Conservation (phyloP, 176 grass and related monocot genomes). For the Triticum timopheevii region DNA sequence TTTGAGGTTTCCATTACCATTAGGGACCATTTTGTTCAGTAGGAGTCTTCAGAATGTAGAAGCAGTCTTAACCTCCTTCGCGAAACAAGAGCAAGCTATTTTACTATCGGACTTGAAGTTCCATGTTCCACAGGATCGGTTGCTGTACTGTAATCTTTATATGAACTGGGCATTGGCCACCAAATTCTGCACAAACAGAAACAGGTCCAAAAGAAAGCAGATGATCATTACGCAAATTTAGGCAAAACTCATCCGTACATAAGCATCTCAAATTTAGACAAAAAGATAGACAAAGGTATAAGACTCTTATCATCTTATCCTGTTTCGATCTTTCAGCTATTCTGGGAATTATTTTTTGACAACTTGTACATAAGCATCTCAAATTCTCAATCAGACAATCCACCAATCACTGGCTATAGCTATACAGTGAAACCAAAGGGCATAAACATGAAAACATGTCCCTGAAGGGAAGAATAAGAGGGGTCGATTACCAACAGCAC, state of each 20-base stretch:
- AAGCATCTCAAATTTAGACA: background rate
- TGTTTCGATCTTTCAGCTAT: background rate
- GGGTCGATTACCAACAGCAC: background rate
- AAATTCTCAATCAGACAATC: background rate
- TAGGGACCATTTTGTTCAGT: slow-evolving; percentile 54
- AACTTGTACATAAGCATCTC: background rate
- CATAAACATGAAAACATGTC: background rate
- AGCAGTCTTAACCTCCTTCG: background rate
- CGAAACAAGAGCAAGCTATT: background rate
- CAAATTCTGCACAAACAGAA: slow-evolving; percentile 35
- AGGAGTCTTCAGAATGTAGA: slow-evolving; percentile 3
- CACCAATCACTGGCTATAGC: background rate
- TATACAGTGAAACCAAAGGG: background rate
- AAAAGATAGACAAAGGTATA: background rate
- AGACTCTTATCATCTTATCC: background rate
- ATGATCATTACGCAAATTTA: background rate
- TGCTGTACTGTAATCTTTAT: background rate
- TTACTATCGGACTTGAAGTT: background rate
- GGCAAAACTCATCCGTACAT: background rate
- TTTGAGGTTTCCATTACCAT: slow-evolving; percentile 53
- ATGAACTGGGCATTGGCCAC: background rate
- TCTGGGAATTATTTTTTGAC: background rate
- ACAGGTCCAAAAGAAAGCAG: slow-evolving; percentile 14
- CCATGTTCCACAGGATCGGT: background rate
- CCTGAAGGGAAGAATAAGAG: background rate